These are phyloP conservation scores for Cutaneotrichosporon sp. DNA, from an alignment of 1,284 basidiomycete species.

Conservation along the genomic window DNA sequence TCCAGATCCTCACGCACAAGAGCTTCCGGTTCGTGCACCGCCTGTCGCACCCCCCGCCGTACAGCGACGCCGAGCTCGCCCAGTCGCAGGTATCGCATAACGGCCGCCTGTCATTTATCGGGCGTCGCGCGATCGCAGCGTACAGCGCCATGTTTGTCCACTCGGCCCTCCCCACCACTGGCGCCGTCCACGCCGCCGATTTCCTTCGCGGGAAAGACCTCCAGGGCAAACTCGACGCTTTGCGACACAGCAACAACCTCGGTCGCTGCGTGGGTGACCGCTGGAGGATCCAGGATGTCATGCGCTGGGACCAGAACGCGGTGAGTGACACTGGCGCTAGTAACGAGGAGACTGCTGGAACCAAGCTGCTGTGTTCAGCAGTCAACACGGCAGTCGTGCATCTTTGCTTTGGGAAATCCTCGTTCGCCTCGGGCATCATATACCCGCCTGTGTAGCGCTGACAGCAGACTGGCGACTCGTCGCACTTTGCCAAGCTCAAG, in stretches of 20 bases:
- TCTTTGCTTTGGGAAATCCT: too few relatives aligned
- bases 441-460: too few relatives aligned
- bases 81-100: conserved; percentile 31
- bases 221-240: conserved; percentile 31
- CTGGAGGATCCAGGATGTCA: conserved; percentile 39
- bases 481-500: conserved; percentile 27
- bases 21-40: conserved; percentile 41
- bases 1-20: conserved; percentile 48
- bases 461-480: conserved; percentile 24
- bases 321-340: conserved; percentile 26
- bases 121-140: conserved; percentile 38
- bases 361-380: too few relatives aligned
- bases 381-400: too few relatives aligned
- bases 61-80: conserved; percentile 12
- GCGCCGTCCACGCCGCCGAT: conserved; percentile 2
- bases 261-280: conserved; percentile 34
- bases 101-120: conserved; percentile 41
- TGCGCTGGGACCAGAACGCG: conserved; percentile 41
- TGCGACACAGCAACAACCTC: conserved; percentile 37
- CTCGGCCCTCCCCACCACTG: conserved; percentile 15
- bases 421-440: too few relatives aligned
- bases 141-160: conserved; percentile 46
- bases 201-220: conserved; percentile 15
- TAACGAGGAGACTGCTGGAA: too few relatives aligned
- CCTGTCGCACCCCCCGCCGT: conserved; percentile 19